Evolutionary conservation across 129 eudicot species (phyloP).

Genomic region (Flaveria bidentis): DNA sequence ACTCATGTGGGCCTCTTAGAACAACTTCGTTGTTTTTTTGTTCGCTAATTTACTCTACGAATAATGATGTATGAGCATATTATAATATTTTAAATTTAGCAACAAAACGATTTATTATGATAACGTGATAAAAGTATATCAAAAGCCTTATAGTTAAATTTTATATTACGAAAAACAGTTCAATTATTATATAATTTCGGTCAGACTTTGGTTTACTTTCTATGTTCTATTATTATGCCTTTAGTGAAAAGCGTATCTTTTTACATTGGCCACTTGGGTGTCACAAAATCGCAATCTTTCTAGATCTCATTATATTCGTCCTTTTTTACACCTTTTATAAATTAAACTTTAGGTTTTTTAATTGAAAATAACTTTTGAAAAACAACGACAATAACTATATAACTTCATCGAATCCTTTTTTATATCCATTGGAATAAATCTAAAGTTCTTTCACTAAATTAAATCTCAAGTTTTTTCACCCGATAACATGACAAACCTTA

Average conservation of each 20-base stretch:
- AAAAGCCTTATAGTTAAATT: neutral
- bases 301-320: slow-evolving; percentile 1
- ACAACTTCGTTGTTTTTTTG: neutral
- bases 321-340: neutral
- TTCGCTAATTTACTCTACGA: neutral
- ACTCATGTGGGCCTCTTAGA: neutral
- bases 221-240: neutral
- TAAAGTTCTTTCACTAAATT: no score
- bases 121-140: neutral
- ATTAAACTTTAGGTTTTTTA: neutral
- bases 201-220: neutral
- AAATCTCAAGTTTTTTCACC: no score
- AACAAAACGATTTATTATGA: neutral
- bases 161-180: neutral
- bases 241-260: neutral
- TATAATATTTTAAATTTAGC: neutral
- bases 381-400: neutral
- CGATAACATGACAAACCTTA: no score
- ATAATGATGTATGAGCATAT: neutral
- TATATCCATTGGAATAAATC: no score
- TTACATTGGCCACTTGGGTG: neutral
- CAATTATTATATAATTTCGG: neutral
- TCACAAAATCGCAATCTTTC: neutral
- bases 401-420: no score
- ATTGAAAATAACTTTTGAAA: neutral